A percentile compares a stretch with the other conserved stretches of the same genome.
Conservation (phyloP, 805 yeast genomes). For the Candida gorgasii region DNA sequence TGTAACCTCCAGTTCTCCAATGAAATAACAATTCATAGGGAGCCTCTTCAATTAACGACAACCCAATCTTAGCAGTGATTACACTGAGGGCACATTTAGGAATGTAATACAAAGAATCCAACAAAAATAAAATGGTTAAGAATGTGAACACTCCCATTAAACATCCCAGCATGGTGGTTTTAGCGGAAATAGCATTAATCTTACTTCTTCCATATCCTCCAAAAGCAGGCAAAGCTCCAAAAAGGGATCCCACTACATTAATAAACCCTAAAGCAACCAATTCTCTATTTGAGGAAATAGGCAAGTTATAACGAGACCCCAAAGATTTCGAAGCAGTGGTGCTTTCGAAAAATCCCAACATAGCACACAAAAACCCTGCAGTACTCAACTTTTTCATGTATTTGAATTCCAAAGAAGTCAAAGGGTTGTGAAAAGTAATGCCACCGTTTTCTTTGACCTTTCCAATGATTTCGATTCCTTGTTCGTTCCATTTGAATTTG, state of each 20-base stretch:
- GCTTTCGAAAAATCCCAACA: slow-evolving; percentile 89
- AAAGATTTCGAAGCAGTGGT: slow-evolving; percentile 90
- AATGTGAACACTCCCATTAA: slow-evolving; percentile 78
- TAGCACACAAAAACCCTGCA: slow-evolving; percentile 71
- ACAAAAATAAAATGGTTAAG: slow-evolving; percentile 57
- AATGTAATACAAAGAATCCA: slow-evolving; percentile 65
- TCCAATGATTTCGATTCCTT: slow-evolving; percentile 73
- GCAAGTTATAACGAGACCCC: slow-evolving; percentile 68
- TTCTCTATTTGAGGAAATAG: slow-evolving; percentile 85
- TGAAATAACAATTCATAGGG: slow-evolving; percentile 79
- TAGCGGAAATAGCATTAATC: slow-evolving; percentile 81
- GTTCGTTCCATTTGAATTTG: slow-evolving; percentile 45
- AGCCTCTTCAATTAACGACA: slow-evolving; percentile 70
- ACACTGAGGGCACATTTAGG: slow-evolving; percentile 82
- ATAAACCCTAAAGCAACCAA: slow-evolving; percentile 83
- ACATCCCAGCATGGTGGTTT: slow-evolving; percentile 80
- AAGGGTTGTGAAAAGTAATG: slow-evolving; percentile 56
- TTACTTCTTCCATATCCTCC: slow-evolving; percentile 96
- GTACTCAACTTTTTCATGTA: slow-evolving; percentile 62
- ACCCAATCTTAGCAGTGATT: slow-evolving; percentile 72
- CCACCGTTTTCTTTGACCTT: slow-evolving; percentile 49
- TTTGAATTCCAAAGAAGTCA: slow-evolving; percentile 48
- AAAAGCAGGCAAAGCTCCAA: slow-evolving; percentile 81
- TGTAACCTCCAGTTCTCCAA: slow-evolving; percentile 68
- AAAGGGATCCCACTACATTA: slow-evolving; percentile 64